Base-by-base conservation (phyloP, 2,329 filamentous ascomycete genomes). In the Raffaelea arxii region DNA sequence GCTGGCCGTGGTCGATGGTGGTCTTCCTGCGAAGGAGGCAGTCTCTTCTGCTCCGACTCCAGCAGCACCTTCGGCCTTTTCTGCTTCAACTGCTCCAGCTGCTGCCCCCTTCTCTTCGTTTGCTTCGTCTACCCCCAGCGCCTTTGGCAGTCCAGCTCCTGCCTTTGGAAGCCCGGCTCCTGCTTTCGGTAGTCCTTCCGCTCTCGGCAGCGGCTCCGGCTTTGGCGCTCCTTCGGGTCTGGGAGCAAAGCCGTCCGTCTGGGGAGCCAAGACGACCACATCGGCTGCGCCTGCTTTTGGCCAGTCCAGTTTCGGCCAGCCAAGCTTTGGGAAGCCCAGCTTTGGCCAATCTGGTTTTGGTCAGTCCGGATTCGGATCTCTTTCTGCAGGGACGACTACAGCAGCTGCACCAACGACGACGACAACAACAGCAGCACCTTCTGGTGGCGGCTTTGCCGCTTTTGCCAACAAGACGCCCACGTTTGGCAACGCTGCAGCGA, bases 321-420 rank as follows among this genome's bases (percentile, higher is more conserved):
- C 74, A n/a, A 63, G 72, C 2, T 81, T 82, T 59, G 77, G 77
- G 2, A 74, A 80, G 56, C 60, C 71, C 7, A 67, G 70, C 16
- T 75, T 77, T 46, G 57, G 70, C 44, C 41, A n/a, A n/a, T n/a
- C 74, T 18, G 64, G 72, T 2, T 81, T 82, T 59, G 77, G 77
- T 2, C 75, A 80, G 56, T 60, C 71, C 7, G 67, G 70, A 14
- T 75, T 77, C 46, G 57, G 70, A 44, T 42, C n/a, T n/a, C n/a
- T n/a, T n/a, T n/a, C n/a, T n/a, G n/a, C 27, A 9, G 27, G 27
- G 27, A 16, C 27, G 9, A 30, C 27, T 16, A 16, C 9, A 16
- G 27, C 27, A 9, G 16, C 27, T 16, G 27, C 9, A 44, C 62
- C 67, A 44, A 59, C 65, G 5, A 63, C 62, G 3, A 65, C 64